Base-by-base conservation (phyloP, 208 protist species). In the Zelonia costaricensis region DNA sequence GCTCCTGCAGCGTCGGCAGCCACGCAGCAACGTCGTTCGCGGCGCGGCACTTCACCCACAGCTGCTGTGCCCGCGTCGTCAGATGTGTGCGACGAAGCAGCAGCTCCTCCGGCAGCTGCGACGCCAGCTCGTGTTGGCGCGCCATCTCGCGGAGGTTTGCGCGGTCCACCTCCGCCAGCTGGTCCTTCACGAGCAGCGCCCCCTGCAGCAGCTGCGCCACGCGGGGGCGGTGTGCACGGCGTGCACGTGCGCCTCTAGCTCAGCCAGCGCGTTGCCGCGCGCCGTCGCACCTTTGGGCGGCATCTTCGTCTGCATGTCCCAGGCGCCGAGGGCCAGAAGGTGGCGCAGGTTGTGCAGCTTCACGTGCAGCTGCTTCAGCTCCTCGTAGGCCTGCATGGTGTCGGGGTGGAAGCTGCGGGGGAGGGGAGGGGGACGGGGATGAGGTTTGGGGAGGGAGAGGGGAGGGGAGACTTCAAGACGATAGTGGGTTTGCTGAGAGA, bases 1-100 rank as follows among this genome's bases (percentile, higher is more conserved):
- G 44, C 1, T 48, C 18, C 44, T 48, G 44, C n/a, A 7, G 47
- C 47, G 28, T 53, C 47, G 47, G 47, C 47, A 53, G 30, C 30
- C 48, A 54, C 48, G 30, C 48, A 36, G 48, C 48, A 23, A 38
- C 6, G 30, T 39, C 30, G 27, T 54, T 54, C 25, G 18, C 18
- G n/a, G 30, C 30, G 30, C 30, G 48, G 48, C 18, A 36, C 10
- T 38, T 54, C 18, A 39, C 48, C 25, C 28, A 39, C 48, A 38
- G 30, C 48, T 20, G 48, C 28, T 39, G 30, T 18, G 28, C 48
- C 22, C 31, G 7, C 16, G 48, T 38, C 33, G 48, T 25, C 48
- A 54, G 28, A 10, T 6, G 30, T 18, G 28, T 27, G 6, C 23
- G 31, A 28, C 47, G 47, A 23, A 10, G n/a, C 30, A 53, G 28